Conservation (phyloP, 1,284 basidiomycete species). For the Phellopilus nigrolimitatus region DNA sequence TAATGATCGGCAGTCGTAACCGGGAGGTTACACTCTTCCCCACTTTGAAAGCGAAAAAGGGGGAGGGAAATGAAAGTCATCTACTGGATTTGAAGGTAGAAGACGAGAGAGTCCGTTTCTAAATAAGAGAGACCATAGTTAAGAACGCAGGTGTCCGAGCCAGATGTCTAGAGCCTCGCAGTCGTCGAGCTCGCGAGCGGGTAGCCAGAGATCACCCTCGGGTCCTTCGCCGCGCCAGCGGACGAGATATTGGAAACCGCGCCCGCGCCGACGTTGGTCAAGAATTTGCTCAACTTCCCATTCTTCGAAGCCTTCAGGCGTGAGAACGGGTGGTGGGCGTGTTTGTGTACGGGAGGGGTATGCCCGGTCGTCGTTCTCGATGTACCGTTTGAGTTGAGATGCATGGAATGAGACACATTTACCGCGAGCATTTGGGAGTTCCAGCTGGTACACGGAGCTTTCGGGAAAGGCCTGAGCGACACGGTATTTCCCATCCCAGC, state of each 20-base stretch:
- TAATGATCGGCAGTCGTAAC: no score
- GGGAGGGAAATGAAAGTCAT: no score
- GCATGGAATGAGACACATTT: slow-evolving; percentile 27
- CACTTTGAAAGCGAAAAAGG: no score
- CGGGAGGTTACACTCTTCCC: no score
- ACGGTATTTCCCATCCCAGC: slow-evolving; percentile 25
- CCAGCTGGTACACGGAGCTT: slow-evolving; percentile 25
- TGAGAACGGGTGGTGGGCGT: slow-evolving; percentile 1
- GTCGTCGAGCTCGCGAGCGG: slow-evolving; percentile 20
- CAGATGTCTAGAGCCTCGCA: slow-evolving; percentile 24
- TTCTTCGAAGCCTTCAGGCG: slow-evolving; percentile 5
- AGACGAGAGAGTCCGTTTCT: no score
- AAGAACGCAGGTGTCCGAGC: no score
- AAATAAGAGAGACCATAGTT: no score
- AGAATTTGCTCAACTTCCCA: slow-evolving; percentile 7
- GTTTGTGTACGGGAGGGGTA: slow-evolving; percentile 1
- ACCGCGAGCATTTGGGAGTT: slow-evolving; percentile 19
- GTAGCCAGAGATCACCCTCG: slow-evolving; percentile 23
- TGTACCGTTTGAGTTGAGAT: slow-evolving; percentile 9
- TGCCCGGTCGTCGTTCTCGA: not conserved
- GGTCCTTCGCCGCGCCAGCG: slow-evolving; percentile 19
- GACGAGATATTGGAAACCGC: slow-evolving; percentile 15
- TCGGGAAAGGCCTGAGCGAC: slow-evolving; percentile 21
- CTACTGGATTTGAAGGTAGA: no score
- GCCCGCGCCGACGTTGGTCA: slow-evolving; percentile 1